Evolutionary conservation across 2,329 filamentous ascomycete species (phyloP).

Genomic region (Sphaerulina populicola): DNA sequence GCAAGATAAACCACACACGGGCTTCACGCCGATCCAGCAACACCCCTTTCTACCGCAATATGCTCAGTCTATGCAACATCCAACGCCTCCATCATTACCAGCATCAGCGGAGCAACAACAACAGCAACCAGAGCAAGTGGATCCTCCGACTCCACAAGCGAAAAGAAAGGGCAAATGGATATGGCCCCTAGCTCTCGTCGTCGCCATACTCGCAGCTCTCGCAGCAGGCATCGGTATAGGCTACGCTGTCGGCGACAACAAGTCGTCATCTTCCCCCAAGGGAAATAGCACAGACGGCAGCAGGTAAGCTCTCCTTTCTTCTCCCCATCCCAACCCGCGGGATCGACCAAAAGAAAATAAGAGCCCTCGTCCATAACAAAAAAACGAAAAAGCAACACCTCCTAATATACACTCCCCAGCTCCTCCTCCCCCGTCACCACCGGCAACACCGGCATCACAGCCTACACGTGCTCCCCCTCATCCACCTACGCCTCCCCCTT

Average conservation of each 20-base stretch:
- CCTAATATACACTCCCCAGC: neutral
- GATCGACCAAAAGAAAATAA: too few species aligned
- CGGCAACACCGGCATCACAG: constrained; percentile 6
- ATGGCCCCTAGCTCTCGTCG: constrained; percentile 4
- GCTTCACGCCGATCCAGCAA: constrained; percentile 1
- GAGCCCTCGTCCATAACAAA: too few species aligned
- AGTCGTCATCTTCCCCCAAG: neutral
- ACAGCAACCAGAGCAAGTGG: neutral
- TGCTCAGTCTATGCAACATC: constrained; percentile 1
- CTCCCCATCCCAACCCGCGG: too few species aligned
- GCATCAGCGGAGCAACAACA: neutral
- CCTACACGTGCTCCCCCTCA: constrained; percentile 2
- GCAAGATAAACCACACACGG: neutral
- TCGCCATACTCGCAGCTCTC: constrained; percentile 1
- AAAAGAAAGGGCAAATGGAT: constrained; percentile 6
- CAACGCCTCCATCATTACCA: neutral
- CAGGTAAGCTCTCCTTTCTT: neutral
- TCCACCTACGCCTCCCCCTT: constrained; percentile 6
- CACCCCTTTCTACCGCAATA: constrained; percentile 3
- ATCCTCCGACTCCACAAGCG: neutral
- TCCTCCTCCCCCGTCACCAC: neutral
- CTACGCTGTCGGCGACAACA: constrained; percentile 8
- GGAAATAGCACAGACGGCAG: neutral
- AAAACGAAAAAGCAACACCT: too few species aligned
- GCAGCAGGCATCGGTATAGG: constrained; percentile 7